Percentiles rank a stretch among this genome's conserved stretches.
Conservation (phyloP, 2,329 filamentous ascomycete species). For the Colletotrichum simmondsii region DNA sequence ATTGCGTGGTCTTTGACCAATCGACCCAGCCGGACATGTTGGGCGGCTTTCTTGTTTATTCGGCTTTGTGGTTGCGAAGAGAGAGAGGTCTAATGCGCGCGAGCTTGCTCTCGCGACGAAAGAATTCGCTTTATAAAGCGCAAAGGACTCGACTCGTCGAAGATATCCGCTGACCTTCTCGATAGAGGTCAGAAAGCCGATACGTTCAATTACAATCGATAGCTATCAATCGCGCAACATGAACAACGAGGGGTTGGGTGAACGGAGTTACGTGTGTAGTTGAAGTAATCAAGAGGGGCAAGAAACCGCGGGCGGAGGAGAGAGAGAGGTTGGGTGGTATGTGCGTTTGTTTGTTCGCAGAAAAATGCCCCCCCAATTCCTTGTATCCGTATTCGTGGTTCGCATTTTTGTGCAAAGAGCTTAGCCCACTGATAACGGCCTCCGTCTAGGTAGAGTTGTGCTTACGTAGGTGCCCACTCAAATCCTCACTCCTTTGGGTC, state of each 20-base stretch:
- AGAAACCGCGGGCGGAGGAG: too few relatives aligned
- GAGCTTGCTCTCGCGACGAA: neutral
- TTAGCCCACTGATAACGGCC: neutral
- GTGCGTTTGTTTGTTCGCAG: neutral
- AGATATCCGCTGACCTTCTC: neutral
- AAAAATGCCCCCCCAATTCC: neutral
- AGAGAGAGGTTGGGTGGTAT: neutral
- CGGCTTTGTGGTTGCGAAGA: neutral
- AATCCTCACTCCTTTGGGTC: too few relatives aligned
- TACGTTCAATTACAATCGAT: neutral
- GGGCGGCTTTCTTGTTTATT: constrained; percentile 1
- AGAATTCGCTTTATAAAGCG: neutral
- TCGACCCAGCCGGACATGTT: constrained; percentile 49
- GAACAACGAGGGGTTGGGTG: neutral
- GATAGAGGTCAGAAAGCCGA: too few relatives aligned
- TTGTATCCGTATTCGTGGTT: neutral
- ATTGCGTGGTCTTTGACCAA: constrained; percentile 67
- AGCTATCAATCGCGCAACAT: neutral
- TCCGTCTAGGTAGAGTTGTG: neutral
- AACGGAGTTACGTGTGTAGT: neutral
- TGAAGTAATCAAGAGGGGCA: neutral
- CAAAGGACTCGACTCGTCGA: neutral
- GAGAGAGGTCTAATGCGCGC: neutral
- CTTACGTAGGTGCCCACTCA: neutral
- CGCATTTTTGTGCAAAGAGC: neutral